Evolutionary conservation across 345 rosid species (phyloP).

Genomic region (Microcos paniculata): DNA sequence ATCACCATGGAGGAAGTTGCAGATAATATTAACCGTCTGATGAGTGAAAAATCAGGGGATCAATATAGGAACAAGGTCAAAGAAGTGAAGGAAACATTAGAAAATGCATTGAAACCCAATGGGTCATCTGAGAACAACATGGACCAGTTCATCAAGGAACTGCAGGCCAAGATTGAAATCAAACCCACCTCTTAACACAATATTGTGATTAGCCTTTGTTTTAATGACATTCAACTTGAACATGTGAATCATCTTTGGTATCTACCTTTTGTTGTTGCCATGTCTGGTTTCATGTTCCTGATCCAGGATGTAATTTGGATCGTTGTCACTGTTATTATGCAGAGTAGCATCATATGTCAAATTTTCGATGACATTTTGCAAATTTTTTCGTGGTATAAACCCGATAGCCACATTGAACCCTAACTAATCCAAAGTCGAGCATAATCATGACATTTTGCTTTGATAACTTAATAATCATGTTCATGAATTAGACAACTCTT

Average conservation of each 20-base stretch:
- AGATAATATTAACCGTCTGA: conserved; percentile 43
- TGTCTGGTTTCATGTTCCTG: not conserved
- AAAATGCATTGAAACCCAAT: conserved; percentile 33
- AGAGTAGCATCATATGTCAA: not conserved
- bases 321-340: not conserved
- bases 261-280: not conserved
- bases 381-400: too few species aligned
- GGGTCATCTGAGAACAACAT: conserved; percentile 58
- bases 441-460: too few species aligned
- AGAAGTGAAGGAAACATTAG: conserved; percentile 42
- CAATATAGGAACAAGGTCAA: conserved; percentile 33
- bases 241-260: not conserved
- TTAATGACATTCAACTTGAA: not conserved
- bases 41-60: conserved; percentile 43
- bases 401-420: too few species aligned
- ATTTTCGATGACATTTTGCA: too few species aligned
- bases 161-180: conserved; percentile 29
- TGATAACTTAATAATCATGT: too few species aligned
- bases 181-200: not conserved
- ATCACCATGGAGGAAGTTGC: conserved; percentile 44
- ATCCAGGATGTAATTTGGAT: not conserved
- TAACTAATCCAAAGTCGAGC: too few species aligned
- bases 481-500: too few species aligned
- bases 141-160: conserved; percentile 39
- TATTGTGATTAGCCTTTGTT: not conserved